Conservation (phyloP, 352 stramenopile genomes). For the Pythium sp. region DNA sequence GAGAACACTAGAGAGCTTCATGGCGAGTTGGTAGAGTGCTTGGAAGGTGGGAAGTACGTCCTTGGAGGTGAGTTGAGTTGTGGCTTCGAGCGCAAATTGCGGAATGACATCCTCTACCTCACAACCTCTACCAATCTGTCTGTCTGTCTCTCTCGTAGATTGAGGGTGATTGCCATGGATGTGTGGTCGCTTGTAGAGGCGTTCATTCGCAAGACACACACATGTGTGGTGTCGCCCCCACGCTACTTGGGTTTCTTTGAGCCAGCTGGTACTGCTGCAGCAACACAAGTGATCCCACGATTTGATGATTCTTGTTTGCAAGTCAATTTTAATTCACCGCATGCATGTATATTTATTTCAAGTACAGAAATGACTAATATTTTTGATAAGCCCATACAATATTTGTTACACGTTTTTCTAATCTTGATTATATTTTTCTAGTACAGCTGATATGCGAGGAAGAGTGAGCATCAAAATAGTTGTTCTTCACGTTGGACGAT, state of each 20-base stretch:
- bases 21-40: not conserved
- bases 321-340: not conserved
- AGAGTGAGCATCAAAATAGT: not conserved
- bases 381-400: not conserved
- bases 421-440: not conserved
- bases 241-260: slow-evolving; percentile 5
- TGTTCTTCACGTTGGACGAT: not conserved
- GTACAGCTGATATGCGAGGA: too few relatives aligned
- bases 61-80: not conserved
- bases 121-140: not conserved
- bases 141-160: not conserved
- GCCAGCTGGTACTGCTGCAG: slow-evolving; percentile 7
- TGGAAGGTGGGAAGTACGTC: not conserved
- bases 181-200: slow-evolving; percentile 1
- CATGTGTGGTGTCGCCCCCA: not conserved
- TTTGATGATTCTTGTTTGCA: not conserved
- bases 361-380: not conserved
- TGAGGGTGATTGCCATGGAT: not conserved
- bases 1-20: slow-evolving; percentile 14
- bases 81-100: slow-evolving; percentile 3
- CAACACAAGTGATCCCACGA: not conserved
- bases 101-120: not conserved
- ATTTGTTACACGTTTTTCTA: not conserved
- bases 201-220: not conserved
- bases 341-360: not conserved